Evolutionary conservation across 441 rosid genomes (phyloP).

Genomic region (Pelargonium citronellum): DNA sequence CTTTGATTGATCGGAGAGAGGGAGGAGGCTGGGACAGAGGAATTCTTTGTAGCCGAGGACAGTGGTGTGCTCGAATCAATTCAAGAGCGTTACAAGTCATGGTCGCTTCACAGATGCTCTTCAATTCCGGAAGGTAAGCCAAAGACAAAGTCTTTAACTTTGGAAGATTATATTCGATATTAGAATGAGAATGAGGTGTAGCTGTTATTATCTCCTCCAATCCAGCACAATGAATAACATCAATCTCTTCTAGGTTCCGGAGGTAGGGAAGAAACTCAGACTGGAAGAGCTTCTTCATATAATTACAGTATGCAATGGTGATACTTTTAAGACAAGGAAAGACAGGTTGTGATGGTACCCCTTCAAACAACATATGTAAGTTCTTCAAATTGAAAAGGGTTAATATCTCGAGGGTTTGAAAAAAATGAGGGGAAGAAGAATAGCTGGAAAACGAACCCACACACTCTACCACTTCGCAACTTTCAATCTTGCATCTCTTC

Average conservation of each 20-base stretch:
- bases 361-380: background rate
- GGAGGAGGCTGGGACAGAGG: constrained; percentile 17
- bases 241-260: constrained; percentile 16
- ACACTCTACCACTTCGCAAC: too few relatives aligned
- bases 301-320: background rate
- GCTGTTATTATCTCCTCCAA: constrained; percentile 25
- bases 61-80: background rate
- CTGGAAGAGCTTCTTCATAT: background rate
- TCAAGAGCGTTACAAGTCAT: constrained; percentile 10
- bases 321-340: background rate
- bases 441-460: too few relatives aligned
- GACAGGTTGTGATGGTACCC: background rate
- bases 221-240: background rate
- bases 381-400: background rate
- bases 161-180: constrained; percentile 11
- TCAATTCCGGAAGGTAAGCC: constrained; percentile 6
- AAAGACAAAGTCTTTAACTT: background rate
- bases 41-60: constrained; percentile 21
- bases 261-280: constrained; percentile 13
- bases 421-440: too few relatives aligned
- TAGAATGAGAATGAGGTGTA: too few relatives aligned
- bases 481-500: too few relatives aligned
- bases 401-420: background rate
- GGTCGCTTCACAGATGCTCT: constrained; percentile 16
- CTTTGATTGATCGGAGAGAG: background rate